These are phyloP conservation scores for Stromatinia cepivora DNA, from an alignment of 2,329 filamentous ascomycete genomes.

Conservation along the genomic window DNA sequence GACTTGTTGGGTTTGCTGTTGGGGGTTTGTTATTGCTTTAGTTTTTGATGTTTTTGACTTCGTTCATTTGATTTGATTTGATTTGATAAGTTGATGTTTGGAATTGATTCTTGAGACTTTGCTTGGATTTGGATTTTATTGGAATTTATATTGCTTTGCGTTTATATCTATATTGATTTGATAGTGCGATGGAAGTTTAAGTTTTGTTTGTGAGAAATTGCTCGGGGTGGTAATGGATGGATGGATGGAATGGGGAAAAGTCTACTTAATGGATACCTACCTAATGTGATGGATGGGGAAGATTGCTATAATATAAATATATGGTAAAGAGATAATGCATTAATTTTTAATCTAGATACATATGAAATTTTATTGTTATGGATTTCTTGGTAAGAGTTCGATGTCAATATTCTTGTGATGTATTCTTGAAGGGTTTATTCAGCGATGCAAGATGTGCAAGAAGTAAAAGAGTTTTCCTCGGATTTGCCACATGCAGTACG, in stretches of 20 bases:
- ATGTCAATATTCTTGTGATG: background rate
- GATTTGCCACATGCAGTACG: background rate
- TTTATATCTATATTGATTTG: background rate
- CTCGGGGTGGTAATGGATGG: constrained; percentile 4
- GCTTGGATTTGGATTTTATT: constrained; percentile 15
- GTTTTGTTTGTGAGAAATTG: background rate
- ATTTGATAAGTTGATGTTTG: background rate
- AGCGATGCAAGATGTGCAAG: no score
- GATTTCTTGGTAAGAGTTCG: no score
- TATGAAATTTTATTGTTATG: background rate
- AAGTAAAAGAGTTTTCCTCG: background rate
- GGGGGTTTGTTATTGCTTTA: constrained; percentile 22
- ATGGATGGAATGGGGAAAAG: background rate
- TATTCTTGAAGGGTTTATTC: no score
- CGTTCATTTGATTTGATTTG: background rate
- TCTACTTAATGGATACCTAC: background rate
- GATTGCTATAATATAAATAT: constrained; percentile 3
- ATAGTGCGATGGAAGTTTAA: background rate
- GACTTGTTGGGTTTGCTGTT: constrained; percentile 20
- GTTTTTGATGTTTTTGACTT: background rate
- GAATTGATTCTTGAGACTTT: background rate
- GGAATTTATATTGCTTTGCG: background rate
- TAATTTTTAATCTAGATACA: constrained; percentile 17
- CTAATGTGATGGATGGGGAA: background rate
- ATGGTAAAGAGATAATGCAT: background rate